Evolutionary conservation across 768 basidiomycete genomes (phyloP), one percentile per base, ranked within the genome.

Genomic region (Pholiota conissans): DNA sequence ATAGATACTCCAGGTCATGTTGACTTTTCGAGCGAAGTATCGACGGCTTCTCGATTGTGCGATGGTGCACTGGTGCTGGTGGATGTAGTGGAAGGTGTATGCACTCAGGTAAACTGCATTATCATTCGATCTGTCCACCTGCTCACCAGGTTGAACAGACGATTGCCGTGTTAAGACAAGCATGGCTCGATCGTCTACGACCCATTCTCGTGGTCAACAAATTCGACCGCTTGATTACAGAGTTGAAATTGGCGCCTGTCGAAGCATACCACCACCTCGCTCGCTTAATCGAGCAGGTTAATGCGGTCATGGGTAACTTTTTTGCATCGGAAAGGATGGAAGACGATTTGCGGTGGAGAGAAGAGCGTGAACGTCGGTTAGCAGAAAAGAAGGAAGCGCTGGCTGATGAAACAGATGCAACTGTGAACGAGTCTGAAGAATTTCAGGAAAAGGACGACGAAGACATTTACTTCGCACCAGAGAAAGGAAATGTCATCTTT

Each of bases 1-100:
- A 96, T 99, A 61, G 97, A 99, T 72, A 98, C 97, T 0, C 97
- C 97, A 14, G 97, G 97, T 3, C 97, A 99, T 74, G 96, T 99
- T 22, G 97, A 98, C 72, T 99, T 99, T 64, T 95, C 95, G 0
- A 94, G 89, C 55, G 97, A 98, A 69, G 97, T 99, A 0, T 98
- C 95, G 1, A 91, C 93, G 1, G 95, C 96, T 20, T 92, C 95
- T 11, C 79, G 95, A 49, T 69, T 99, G 24, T 97, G 95, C 64
- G 97, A 98, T 72, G 97, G 97, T 13, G 94, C 96, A 1, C 80
- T 99, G 5, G 91, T 99, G 37, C 76, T 99, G 5, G 94, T 99
- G 1, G 97, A 99, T 69, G 94, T 92, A 1, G 93, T 98, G 1
- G 97, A 98, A 74, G 97, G 97, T 11, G 97, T 99, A 20, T 98